These are phyloP conservation scores for Uronychia binucleata DNA, from an alignment of 73 alveolate species.

Conservation along the genomic window DNA sequence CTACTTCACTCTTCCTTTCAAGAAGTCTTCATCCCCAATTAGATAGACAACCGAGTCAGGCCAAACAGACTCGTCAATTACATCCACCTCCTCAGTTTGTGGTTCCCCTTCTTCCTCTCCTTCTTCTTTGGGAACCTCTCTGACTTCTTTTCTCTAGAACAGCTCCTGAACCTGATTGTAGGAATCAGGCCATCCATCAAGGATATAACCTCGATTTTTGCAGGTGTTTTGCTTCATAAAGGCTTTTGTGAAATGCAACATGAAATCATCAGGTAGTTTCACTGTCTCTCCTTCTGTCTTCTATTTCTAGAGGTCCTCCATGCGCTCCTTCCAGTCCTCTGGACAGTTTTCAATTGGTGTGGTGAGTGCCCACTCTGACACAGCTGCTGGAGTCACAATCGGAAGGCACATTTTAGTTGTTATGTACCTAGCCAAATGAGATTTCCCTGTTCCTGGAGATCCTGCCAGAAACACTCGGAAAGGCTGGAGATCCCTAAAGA, in stretches of 20 bases:
- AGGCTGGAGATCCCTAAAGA: slow-evolving; percentile 75
- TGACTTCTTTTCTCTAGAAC: slow-evolving; percentile 30
- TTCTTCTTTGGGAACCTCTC: slow-evolving; percentile 18
- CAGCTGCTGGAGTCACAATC: not conserved
- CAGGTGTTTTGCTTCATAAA: slow-evolving; percentile 66
- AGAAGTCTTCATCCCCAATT: slow-evolving; percentile 55
- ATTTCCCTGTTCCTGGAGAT: slow-evolving; percentile 92
- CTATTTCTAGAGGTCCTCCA: slow-evolving; percentile 59
- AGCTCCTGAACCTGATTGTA: slow-evolving; percentile 59
- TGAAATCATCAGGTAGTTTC: slow-evolving; percentile 77
- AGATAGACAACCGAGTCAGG: slow-evolving; percentile 33
- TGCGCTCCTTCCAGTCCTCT: slow-evolving; percentile 64
- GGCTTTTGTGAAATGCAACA: slow-evolving; percentile 48
- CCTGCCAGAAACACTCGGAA: slow-evolving; percentile 80
- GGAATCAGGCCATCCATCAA: slow-evolving; percentile 83
- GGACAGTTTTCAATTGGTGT: slow-evolving; percentile 52
- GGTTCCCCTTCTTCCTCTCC: slow-evolving; percentile 10
- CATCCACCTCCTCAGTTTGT: slow-evolving; percentile 5
- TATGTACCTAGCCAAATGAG: slow-evolving; percentile 48
- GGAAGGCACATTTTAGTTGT: not conserved
- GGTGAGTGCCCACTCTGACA: not conserved
- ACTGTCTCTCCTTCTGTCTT: slow-evolving; percentile 69
- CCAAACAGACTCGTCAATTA: slow-evolving; percentile 1
- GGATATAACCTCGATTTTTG: slow-evolving; percentile 83
- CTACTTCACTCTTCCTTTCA: slow-evolving; percentile 71